Conservation (phyloP, 1,139 yeast genomes). For the Suhomyces atakaporum region DNA sequence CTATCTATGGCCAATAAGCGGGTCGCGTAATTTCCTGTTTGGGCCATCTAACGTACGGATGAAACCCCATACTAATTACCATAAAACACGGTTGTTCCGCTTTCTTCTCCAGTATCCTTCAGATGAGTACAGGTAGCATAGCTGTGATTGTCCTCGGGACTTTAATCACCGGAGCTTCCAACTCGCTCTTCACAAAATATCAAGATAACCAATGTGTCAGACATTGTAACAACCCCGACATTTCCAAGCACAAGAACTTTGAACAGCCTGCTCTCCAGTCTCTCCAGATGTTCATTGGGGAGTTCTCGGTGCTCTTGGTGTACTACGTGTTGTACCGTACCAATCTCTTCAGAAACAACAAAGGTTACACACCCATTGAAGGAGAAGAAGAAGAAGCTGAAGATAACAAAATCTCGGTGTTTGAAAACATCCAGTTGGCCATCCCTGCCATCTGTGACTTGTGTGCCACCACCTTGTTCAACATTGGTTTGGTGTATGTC, state of each 20-base stretch:
- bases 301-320: constrained; percentile 53
- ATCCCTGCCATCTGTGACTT: constrained; percentile 75
- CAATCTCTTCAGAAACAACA: constrained; percentile 16
- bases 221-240: constrained; percentile 51
- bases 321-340: constrained; percentile 36
- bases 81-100: too few species aligned
- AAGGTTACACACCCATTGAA: constrained; percentile 19
- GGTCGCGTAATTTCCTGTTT: too few species aligned
- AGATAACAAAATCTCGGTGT: constrained; percentile 17
- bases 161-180: constrained; percentile 69
- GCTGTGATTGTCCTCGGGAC: constrained; percentile 47
- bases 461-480: constrained; percentile 72
- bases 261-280: constrained; percentile 84
- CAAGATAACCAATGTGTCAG: constrained; percentile 77
- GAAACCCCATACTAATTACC: not conserved
- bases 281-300: constrained; percentile 81
- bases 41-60: constrained; percentile 9
- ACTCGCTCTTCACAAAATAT: constrained; percentile 72
- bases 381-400: constrained; percentile 12
- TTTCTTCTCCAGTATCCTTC: not conserved
- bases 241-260: constrained; percentile 45
- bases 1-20: too few species aligned
- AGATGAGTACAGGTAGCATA: constrained; percentile 9
- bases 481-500: constrained; percentile 69
- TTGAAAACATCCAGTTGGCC: constrained; percentile 37